Conservation (phyloP, 176 grass and related monocot species). For the Luzula sylvatica region DNA sequence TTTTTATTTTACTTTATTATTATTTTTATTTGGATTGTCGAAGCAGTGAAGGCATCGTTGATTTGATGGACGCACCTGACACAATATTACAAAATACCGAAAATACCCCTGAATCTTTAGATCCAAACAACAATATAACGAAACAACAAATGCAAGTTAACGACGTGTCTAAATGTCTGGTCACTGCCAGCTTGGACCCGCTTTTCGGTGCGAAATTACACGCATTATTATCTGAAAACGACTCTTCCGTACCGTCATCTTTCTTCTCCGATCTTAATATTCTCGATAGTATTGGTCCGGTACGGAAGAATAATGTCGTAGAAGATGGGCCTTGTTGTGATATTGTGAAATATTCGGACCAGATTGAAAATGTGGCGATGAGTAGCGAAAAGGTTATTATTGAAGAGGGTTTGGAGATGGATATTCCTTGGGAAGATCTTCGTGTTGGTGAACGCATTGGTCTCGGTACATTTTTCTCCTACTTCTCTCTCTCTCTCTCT, state of each 20-base stretch:
- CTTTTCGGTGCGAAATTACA: conserved; percentile 65
- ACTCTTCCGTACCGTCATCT: conserved; percentile 36
- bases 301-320: conserved; percentile 9
- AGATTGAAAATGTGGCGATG: background rate
- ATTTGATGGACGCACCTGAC: no score
- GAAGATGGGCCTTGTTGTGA: background rate
- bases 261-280: conserved; percentile 43
- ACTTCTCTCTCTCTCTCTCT: conserved; percentile 11
- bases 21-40: no score
- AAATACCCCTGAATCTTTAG: no score
- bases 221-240: conserved; percentile 52
- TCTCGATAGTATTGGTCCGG: conserved; percentile 2
- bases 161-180: conserved; percentile 53
- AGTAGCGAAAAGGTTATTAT: conserved; percentile 50
- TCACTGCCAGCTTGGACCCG: conserved; percentile 37
- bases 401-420: conserved; percentile 56
- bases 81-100: no score
- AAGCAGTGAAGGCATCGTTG: no score
- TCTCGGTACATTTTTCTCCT: conserved; percentile 66
- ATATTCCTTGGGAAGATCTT: conserved; percentile 99
- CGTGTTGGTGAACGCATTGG: conserved; percentile 89
- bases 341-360: conserved; percentile 22
- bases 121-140: no score
- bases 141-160: conserved; percentile 37
- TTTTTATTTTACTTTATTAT: no score